Percentiles rank a stretch among this genome's conserved stretches.
These are phyloP conservation scores for Pluteus cervinus DNA, from an alignment of 768 basidiomycete genomes.

Conservation along the genomic window DNA sequence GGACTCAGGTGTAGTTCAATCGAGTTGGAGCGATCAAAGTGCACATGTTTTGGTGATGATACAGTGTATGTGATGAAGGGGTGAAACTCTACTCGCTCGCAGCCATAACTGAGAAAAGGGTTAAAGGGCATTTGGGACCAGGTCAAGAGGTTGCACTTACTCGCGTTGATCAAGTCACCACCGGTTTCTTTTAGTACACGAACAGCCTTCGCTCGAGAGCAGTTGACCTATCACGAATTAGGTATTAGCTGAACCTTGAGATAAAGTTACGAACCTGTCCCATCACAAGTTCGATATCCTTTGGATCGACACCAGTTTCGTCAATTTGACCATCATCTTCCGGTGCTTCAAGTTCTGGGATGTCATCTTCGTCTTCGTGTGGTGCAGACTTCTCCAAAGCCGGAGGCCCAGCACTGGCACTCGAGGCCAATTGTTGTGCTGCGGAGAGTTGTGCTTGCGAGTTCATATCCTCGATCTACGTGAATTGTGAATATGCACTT, in stretches of 20 bases:
- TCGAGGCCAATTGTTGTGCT: conserved; percentile 70
- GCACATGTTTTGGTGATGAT: conserved; percentile 17
- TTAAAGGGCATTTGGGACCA: background rate
- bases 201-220: conserved; percentile 89
- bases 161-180: conserved; percentile 95
- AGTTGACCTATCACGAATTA: too few species aligned
- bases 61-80: conserved; percentile 25
- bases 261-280: too few species aligned
- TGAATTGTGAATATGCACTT: background rate
- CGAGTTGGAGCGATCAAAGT: conserved; percentile 9
- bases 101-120: conserved; percentile 68
- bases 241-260: too few species aligned
- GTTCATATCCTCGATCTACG: conserved; percentile 83
- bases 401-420: conserved; percentile 37
- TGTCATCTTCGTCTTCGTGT: conserved; percentile 67
- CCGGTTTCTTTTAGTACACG: conserved; percentile 85
- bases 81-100: conserved; percentile 68
- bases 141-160: conserved; percentile 44
- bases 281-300: conserved; percentile 95
- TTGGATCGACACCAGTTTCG: conserved; percentile 85
- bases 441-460: conserved; percentile 69
- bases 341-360: conserved; percentile 77
- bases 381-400: conserved; percentile 46
- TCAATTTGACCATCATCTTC: conserved; percentile 81
- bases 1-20: conserved; percentile 6